Base-by-base conservation (phyloP, 208 protist species). In the Trypanosoma avium region DNA sequence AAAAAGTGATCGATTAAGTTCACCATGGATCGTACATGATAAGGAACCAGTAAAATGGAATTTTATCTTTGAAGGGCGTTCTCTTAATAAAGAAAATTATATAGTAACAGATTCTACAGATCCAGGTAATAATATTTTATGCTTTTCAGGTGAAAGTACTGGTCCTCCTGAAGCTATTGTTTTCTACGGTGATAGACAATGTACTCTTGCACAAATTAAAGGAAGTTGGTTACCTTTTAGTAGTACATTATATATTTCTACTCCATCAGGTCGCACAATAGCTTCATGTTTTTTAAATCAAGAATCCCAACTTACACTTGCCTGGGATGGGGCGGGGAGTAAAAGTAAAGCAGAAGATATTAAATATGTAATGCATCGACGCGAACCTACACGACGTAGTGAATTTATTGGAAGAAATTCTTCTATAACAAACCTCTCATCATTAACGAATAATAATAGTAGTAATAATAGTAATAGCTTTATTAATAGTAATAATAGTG, bases 171-270 rank as follows among this genome's bases (percentile, higher is more conserved):
- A 73, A 15, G 76, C 72, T 48, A 79, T 70, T 27, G 73, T 94
- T n/a, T 89, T 77, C 75, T 77, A 79, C 29, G 88, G 84, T 33
- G 78, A 88, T 63, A 62, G 72, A 47, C 76, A 73, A 17, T 79
- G 73, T 15, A 71, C 75, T 43, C 60, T 82, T 52, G 75, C 79
- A 49, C 70, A 73, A 40, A 81, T 94, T 48, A 84, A 84, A 57
- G 74, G 88, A 47, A 88, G 80, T 71, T 86, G 84, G 77, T 55
- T 87, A 4, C 88, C 79, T 15, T 89, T 91, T 49, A 79, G 61
- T 56, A 87, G 70, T 61, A 85, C 71, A 24, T 68, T 91, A 21
- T 94, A 82, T 60, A 35, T 94, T 26, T 60, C n/a, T 29, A 86
- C 77, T 15, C 61, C 77, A 19, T 29, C 72, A 3, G 82, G 75